These are phyloP conservation scores for Hypoxylon sp. DNA, from an alignment of 2,329 filamentous ascomycete species.

Conservation along the genomic window DNA sequence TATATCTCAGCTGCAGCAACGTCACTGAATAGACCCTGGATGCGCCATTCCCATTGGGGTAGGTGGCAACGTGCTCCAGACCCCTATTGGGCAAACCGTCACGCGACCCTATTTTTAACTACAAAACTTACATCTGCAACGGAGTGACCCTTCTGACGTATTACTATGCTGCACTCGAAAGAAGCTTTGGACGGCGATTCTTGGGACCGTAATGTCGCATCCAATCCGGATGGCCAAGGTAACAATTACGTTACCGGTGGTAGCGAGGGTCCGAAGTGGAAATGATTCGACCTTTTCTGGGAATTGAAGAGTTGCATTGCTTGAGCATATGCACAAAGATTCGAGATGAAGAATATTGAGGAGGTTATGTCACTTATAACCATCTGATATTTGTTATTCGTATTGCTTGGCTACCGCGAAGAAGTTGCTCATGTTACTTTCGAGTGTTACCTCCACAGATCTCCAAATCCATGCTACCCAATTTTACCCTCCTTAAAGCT, in stretches of 20 bases:
- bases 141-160: slow-evolving; percentile 3
- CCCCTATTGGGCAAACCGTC: background rate
- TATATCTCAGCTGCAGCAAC: slow-evolving; percentile 18
- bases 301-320: slow-evolving; percentile 7
- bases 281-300: slow-evolving; percentile 12
- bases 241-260: slow-evolving; percentile 4
- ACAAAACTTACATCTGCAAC: background rate
- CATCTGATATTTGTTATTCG: background rate
- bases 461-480: background rate
- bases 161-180: slow-evolving; percentile 9
- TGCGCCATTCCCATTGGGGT: slow-evolving; percentile 6
- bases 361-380: background rate
- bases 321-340: slow-evolving; percentile 3
- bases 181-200: background rate
- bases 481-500: background rate
- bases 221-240: background rate
- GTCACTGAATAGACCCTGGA: slow-evolving; percentile 4
- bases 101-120: slow-evolving; percentile 2
- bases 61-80: background rate
- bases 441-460: background rate
- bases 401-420: background rate
- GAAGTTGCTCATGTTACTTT: background rate
- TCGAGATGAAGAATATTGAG: slow-evolving; percentile 11
- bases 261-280: slow-evolving; percentile 4
- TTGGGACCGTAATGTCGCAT: background rate